Base-by-base conservation (phyloP, 352 stramenopile species). In the Discostella stelligera region DNA sequence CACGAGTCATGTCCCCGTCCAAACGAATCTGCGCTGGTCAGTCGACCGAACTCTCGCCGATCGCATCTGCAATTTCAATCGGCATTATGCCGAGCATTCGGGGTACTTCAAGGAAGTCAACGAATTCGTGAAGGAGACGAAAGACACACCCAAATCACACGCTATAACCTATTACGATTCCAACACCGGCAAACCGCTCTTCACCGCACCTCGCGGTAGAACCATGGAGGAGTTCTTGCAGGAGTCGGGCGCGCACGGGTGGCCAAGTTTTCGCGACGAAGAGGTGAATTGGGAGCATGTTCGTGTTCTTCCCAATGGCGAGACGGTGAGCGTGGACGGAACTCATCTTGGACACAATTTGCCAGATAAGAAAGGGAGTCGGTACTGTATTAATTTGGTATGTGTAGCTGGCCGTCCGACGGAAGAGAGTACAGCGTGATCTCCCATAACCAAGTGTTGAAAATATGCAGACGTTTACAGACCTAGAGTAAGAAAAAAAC, bases 341-440 rank as follows among this genome's bases (percentile, higher is more conserved):
- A 89, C 83, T 11, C 83, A 89, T 61, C 55, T 89, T 4, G 83
- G 83, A 20, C 83, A 89, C 58, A 89, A 89, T 65, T 58, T 89
- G 9, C 83, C 86, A 0, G 86, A 88, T 76, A 18, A 30, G 27
- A 92, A 83, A 32, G 86, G 86, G 9, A 94, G 91, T 70, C 61
- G 91, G 13, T 95, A 95, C 72, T 95, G 90, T 66, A 94, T 95
- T 60, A 94, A 95, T 69, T 71, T 95, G 20, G 87, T 94, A 39
- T 87, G 74, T 64, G 78, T 95, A 67, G 87, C 90, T 14, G 90
- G 90, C 9, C 49, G 54, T 23, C 61, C 66, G 18, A 39, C 0
- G 18, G 59, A 66, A 11, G 39, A 50, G 20, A 2, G n/a, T 4
- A 53, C n/a, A 18, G 46, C 3, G 14, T 2, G 46, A 53, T 10